Evolutionary conservation across 495 filamentous ascomycete species (phyloP).

Genomic region (Xylaria flabelliformis): DNA sequence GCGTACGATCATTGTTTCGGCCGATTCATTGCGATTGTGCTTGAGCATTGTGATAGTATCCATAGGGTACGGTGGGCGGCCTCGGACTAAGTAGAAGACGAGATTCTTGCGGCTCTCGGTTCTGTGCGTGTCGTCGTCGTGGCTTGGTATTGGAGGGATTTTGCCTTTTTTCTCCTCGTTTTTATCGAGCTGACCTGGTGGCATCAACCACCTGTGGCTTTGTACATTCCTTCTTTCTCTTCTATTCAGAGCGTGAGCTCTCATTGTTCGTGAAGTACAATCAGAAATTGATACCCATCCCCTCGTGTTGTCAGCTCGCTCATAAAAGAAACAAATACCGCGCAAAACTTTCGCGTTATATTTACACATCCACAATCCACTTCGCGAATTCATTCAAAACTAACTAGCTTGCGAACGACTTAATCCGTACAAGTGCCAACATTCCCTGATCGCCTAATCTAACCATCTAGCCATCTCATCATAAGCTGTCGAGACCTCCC

Average conservation of each 20-base stretch:
- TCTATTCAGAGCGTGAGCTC: conserved; percentile 40
- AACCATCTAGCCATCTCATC: conserved; percentile 42
- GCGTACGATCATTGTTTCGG: conserved; percentile 27
- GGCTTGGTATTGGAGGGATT: conserved; percentile 37
- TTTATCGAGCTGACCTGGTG: conserved; percentile 39
- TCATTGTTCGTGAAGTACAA: conserved; percentile 58
- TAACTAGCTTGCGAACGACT: conserved; percentile 31
- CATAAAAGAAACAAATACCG: conserved; percentile 46
- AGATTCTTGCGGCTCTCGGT: conserved; percentile 39
- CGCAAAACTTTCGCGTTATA: conserved; percentile 36
- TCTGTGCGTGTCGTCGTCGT: conserved; percentile 29
- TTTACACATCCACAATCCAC: conserved; percentile 20
- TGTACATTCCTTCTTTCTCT: conserved; percentile 52
- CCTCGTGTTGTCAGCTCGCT: conserved; percentile 45
- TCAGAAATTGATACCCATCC: conserved; percentile 65
- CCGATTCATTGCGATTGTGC: conserved; percentile 24
- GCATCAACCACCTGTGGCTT: conserved; percentile 44
- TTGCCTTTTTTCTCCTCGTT: conserved; percentile 38
- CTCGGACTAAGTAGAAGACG: conserved; percentile 38
- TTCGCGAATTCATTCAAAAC: conserved; percentile 39
- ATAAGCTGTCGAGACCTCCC: conserved; percentile 16
- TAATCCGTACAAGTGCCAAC: conserved; percentile 29
- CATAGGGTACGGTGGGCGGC: conserved; percentile 41
- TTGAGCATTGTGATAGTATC: conserved; percentile 31
- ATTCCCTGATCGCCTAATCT: conserved; percentile 31